Conservation (phyloP, 257 asterid species). For the Solanum sitiens region DNA sequence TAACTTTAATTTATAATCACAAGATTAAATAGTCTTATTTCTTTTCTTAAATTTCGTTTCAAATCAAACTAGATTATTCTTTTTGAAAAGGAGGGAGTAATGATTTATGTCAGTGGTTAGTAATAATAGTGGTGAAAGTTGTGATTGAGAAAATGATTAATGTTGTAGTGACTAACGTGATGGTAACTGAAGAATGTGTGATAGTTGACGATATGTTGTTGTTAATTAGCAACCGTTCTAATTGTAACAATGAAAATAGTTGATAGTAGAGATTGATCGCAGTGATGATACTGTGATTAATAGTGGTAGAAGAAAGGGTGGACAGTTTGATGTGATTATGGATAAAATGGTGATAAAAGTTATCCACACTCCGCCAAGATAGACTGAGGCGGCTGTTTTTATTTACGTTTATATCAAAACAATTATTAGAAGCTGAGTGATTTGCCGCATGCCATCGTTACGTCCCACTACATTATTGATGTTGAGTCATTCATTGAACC, state of each 20-base stretch:
- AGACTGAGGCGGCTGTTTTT: background rate
- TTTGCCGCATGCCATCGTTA: background rate
- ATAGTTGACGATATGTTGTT: background rate
- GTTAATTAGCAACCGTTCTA: background rate
- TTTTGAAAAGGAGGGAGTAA: too few species aligned
- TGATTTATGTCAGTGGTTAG: background rate
- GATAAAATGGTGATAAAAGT: too few species aligned
- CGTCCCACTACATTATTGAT: background rate
- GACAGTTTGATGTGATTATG: background rate
- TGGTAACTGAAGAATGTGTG: background rate
- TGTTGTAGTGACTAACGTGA: background rate
- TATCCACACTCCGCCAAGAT: background rate
- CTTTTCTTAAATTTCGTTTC: too few species aligned
- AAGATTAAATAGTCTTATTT: too few species aligned
- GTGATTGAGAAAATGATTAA: background rate
- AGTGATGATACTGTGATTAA: too few species aligned
- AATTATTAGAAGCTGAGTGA: background rate
- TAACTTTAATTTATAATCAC: too few species aligned
- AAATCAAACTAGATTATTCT: too few species aligned
- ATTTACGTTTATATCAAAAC: background rate
- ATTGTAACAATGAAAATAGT: background rate
- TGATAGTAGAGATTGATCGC: too few species aligned
- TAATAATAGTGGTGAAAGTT: background rate
- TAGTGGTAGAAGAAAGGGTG: background rate
- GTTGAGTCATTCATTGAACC: background rate